These are phyloP conservation scores for Phytophthora agathidicida DNA, from an alignment of 352 stramenopile species.

Conservation along the genomic window DNA sequence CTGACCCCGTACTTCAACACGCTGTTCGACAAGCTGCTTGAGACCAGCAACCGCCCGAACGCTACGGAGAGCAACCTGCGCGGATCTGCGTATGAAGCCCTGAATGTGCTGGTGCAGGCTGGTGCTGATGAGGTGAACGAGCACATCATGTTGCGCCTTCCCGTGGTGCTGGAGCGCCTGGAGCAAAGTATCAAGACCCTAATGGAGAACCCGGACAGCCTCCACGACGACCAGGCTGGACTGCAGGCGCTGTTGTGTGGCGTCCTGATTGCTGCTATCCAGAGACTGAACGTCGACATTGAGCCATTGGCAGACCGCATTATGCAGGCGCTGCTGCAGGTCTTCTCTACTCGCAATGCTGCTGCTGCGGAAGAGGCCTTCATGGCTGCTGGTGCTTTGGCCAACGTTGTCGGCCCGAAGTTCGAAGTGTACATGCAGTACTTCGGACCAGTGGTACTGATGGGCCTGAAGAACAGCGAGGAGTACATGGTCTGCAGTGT, in stretches of 20 bases:
- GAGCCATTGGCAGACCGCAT: conserved; percentile 91
- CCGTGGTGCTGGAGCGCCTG: conserved; percentile 79
- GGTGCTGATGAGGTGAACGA: conserved; percentile 75
- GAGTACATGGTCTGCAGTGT: conserved; percentile 97
- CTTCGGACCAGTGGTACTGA: conserved; percentile 92
- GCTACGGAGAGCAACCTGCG: conserved; percentile 91
- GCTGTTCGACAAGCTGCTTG: conserved; percentile 93
- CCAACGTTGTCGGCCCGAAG: conserved; percentile 92
- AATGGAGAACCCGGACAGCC: conserved; percentile 76
- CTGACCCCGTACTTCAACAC: conserved; percentile 91
- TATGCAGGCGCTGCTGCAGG: conserved; percentile 95
- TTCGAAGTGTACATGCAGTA: conserved; percentile 97
- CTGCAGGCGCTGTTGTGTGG: conserved; percentile 90
- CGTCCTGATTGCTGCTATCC: conserved; percentile 93
- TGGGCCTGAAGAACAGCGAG: conserved; percentile 94
- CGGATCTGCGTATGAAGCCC: conserved; percentile 92
- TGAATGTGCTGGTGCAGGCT: conserved; percentile 94
- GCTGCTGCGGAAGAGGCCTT: conserved; percentile 96
- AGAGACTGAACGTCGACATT: conserved; percentile 93
- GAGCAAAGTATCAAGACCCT: conserved; percentile 70
- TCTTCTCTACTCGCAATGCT: conserved; percentile 94
- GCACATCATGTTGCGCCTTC: conserved; percentile 83
- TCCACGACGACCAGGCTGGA: conserved; percentile 75
- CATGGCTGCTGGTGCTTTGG: conserved; percentile 93
- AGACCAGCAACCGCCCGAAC: conserved; percentile 90